Base-by-base conservation (phyloP, 1,284 basidiomycete species). In the Malassezia furfur region DNA sequence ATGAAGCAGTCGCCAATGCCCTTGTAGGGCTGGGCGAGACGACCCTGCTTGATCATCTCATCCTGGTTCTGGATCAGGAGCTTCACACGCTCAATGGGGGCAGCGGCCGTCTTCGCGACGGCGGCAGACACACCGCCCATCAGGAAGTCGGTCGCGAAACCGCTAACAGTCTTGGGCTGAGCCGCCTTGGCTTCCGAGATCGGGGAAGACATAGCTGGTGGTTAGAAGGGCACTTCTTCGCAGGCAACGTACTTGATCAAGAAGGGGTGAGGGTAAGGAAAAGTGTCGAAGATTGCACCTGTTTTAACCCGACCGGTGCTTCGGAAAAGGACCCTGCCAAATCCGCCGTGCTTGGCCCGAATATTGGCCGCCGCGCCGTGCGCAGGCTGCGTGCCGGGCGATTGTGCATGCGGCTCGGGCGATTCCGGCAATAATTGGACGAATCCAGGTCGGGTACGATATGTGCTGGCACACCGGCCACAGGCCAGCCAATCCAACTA, bases 31-130 rank as follows among this genome's bases (percentile, higher is more conserved):
- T 61, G 43, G 44, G 72, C 60, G 48, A 75, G 71, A 63, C 72
- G 71, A 61, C 71, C 72, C 66, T 73, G 72, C 68, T 73, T 74
- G 68, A 74, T 72, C 70, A 74, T 74, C 69, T 75, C 72, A 56
- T 67, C 72, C 67, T 75, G 72, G 65, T 75, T 75, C 68, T 74
- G 72, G 71, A 74, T 67, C 41, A 74, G 67, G 55, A 73, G 72
- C 70, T 74, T 74, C 63, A 75, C 61, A 57, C 72, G 70, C 68
- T 75, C 71, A 40, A 75, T 75, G 68, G 71, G 72, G 61, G 72
- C 72, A 48, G 72, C 72, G 48, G 70, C 72, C 39, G 55, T 74
- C 69, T 75, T 75, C 62, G 72, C 74, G 68, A 75, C 64, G 55
- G 72, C 72, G 63, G 72, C 72, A 48, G 72, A 72, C 43, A 73